Evolutionary conservation across 2,329 filamentous ascomycete genomes (phyloP).

Genomic region (Aspergillus sp.): DNA sequence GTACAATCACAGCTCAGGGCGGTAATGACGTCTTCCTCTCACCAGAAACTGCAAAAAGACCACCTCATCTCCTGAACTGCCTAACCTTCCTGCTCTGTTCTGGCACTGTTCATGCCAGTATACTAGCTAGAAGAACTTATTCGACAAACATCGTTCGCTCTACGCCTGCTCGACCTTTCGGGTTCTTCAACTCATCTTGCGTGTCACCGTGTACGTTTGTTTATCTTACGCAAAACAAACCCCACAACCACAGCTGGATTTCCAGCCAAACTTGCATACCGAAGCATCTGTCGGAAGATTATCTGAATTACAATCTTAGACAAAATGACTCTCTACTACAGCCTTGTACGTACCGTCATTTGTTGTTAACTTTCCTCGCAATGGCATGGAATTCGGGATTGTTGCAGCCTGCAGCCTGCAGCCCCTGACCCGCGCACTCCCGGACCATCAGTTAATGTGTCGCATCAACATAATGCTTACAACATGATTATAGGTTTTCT

Average conservation of each 20-base stretch:
- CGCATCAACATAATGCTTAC: conserved; percentile 2
- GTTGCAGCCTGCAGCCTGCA: conserved; percentile 25
- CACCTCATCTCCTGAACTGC: conserved; percentile 61
- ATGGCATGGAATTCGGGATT: conserved; percentile 1
- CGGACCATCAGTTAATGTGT: not conserved
- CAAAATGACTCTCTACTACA: conserved; percentile 71
- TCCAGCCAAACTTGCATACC: not conserved
- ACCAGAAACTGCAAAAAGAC: conserved; percentile 58
- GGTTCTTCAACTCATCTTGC: not conserved
- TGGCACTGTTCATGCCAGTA: not conserved
- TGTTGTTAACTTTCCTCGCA: not conserved
- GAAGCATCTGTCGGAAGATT: not conserved
- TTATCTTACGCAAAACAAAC: conserved; percentile 17
- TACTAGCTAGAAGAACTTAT: not conserved
- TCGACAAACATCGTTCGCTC: not conserved
- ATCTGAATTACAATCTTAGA: not conserved
- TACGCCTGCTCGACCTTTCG: not conserved
- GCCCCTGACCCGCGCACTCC: conserved; percentile 1
- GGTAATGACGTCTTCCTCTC: conserved; percentile 39
- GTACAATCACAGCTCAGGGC: conserved; percentile 14
- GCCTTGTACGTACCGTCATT: conserved; percentile 54
- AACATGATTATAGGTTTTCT: conserved; percentile 46
- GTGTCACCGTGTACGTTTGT: conserved; percentile 15
- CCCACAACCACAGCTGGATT: conserved; percentile 1
- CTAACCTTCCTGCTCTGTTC: not conserved